Evolutionary conservation across 495 filamentous ascomycete species (phyloP).

Genomic region (Xylaria sp.): DNA sequence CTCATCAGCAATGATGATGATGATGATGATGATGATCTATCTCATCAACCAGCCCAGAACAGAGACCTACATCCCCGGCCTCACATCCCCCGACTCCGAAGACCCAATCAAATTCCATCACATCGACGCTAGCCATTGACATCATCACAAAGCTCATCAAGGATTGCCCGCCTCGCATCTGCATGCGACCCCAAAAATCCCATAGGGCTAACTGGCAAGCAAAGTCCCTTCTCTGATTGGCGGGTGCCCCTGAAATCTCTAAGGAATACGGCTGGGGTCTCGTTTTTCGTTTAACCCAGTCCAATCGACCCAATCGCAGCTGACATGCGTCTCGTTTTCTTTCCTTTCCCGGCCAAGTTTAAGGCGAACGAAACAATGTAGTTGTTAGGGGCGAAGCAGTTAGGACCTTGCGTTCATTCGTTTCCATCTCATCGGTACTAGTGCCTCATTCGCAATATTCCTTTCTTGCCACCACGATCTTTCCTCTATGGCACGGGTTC

Average conservation of each 20-base stretch:
- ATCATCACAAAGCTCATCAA: background rate
- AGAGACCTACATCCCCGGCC: background rate
- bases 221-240: background rate
- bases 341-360: background rate
- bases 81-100: background rate
- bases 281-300: background rate
- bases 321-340: slow-evolving; percentile 2
- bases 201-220: background rate
- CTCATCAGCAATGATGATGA: background rate
- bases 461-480: background rate
- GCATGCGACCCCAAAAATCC: background rate
- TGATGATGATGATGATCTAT: background rate
- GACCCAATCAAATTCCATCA: background rate
- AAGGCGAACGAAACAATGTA: background rate
- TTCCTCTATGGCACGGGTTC: no score
- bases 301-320: background rate
- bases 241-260: background rate
- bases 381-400: background rate
- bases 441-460: background rate
- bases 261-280: background rate
- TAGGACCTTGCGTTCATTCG: background rate
- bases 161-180: background rate
- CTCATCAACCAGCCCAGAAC: background rate
- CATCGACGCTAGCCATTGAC: background rate
- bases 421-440: background rate